Base-by-base conservation (phyloP, 2,329 filamentous ascomycete genomes). In the Diplodia sapinea region DNA sequence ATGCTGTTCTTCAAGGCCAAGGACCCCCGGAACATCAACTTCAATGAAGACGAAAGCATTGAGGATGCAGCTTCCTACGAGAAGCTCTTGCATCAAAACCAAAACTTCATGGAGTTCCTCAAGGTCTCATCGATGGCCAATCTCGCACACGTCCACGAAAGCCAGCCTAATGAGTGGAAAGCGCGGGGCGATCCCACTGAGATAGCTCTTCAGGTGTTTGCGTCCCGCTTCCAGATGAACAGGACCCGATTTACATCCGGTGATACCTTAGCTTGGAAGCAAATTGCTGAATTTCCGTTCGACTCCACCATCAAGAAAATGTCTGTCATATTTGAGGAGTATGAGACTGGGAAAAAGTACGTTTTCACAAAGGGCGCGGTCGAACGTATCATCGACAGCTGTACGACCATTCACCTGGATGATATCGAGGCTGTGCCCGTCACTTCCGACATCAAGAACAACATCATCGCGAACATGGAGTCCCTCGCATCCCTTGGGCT, bases 231-330 rank as follows among this genome's bases (percentile, higher is more conserved):
- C 74, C 81, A 86, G 66, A 87, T 87, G 83, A 88, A 88, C 69
- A 83, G 86, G 9, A 79, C 83, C 17, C 79, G 80, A 9, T 83
- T 86, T 71, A 84, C 83, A 0, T 79, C 81, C 13, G 75, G 73
- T n/a, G 71, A 75, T 2, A 67, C 72, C 61, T 72, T 29, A 6
- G 26, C 70, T 1, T 79, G 78, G 78, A 74, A 75, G 29, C 74
- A 77, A 33, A 66, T 88, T 29, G 86, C 87, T 1, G 90, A 92
- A 72, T 91, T 90, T 68, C 90, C 89, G 0, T 93, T 92, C 70
- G 90, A 92, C 73, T 91, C 89, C 0, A 87, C 87, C 68, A 85
- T 92, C 70, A 93, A 92, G 81, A 90, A 89, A 72, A 92, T 92
- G 90, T 90, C 89, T 0, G 89, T 91, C 47, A 87, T 91, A 65